Conservation (phyloP, 2,329 filamentous ascomycete species). For the Aurifilum marmelostoma region DNA sequence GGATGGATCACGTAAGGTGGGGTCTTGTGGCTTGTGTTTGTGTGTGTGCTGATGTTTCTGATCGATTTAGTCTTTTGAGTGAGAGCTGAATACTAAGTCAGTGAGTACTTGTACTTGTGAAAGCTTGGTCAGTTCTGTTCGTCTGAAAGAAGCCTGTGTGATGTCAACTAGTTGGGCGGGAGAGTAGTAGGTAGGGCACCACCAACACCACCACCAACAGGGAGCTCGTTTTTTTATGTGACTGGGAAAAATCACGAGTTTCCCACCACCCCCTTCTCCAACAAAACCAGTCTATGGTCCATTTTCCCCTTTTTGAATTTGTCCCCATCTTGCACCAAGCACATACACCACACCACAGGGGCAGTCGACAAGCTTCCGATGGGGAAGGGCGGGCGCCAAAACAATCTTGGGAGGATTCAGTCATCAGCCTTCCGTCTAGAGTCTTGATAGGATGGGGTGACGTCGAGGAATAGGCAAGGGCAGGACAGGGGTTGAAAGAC, state of each 20-base stretch:
- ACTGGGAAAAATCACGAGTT: not conserved
- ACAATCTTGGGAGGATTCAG: not conserved
- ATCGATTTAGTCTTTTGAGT: not conserved
- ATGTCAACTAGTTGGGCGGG: not conserved
- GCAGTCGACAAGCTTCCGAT: not conserved
- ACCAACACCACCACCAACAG: not conserved
- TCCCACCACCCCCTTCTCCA: not conserved
- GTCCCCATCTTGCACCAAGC: not conserved
- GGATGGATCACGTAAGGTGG: not conserved
- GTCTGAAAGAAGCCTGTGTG: not conserved
- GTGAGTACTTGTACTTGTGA: not conserved
- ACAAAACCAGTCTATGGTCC: not conserved
- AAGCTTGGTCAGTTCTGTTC: not conserved
- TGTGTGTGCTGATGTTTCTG: not conserved
- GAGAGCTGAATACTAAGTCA: not conserved
- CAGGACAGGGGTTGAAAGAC: not conserved
- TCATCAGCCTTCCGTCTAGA: not conserved
- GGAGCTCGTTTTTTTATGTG: not conserved
- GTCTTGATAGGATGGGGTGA: slow-evolving; percentile 4
- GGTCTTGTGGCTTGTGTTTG: not conserved
- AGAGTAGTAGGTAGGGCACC: not conserved
- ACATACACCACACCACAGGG: not conserved
- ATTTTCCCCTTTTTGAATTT: not conserved
- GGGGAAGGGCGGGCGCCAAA: not conserved
- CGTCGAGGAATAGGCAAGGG: not conserved